Conservation (phyloP, 2,329 filamentous ascomycete genomes). For the Xylariaceae sp. region DNA sequence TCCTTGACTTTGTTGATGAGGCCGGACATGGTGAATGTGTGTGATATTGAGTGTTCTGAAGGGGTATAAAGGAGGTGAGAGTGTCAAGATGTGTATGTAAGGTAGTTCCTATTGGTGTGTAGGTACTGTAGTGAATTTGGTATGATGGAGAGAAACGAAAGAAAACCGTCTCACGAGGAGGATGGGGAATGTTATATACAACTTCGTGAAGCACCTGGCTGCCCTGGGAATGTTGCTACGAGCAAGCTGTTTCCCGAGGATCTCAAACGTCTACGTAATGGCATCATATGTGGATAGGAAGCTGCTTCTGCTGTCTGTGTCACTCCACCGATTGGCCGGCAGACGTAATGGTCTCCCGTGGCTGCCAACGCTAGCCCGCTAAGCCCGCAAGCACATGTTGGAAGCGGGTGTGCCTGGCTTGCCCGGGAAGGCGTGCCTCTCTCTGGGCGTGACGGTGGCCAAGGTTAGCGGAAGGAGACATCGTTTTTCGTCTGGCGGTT, state of each 20-base stretch:
- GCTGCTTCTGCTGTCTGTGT: conserved; percentile 1
- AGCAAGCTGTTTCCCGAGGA: neutral
- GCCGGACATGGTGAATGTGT: conserved; percentile 47
- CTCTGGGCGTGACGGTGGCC: no score
- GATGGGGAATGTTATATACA: conserved; percentile 11
- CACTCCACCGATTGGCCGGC: conserved; percentile 3
- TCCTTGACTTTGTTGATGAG: conserved; percentile 60
- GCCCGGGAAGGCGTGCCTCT: no score
- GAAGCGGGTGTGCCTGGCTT: no score
- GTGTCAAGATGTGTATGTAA: neutral
- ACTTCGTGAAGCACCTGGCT: neutral
- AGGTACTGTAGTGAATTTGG: neutral
- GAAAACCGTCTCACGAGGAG: neutral
- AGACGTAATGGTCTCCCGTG: conserved; percentile 1
- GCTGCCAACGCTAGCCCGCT: neutral
- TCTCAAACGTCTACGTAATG: conserved; percentile 5
- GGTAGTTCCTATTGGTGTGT: no score
- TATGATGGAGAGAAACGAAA: neutral
- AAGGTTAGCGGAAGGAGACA: no score
- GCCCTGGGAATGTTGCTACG: neutral
- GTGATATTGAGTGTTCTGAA: conserved; percentile 1
- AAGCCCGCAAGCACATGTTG: no score
- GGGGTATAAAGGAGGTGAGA: neutral
- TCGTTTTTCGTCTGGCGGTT: no score
- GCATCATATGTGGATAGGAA: conserved; percentile 11